These are phyloP conservation scores for Cladosporium sp. DNA, from an alignment of 2,329 filamentous ascomycete species.

Conservation along the genomic window DNA sequence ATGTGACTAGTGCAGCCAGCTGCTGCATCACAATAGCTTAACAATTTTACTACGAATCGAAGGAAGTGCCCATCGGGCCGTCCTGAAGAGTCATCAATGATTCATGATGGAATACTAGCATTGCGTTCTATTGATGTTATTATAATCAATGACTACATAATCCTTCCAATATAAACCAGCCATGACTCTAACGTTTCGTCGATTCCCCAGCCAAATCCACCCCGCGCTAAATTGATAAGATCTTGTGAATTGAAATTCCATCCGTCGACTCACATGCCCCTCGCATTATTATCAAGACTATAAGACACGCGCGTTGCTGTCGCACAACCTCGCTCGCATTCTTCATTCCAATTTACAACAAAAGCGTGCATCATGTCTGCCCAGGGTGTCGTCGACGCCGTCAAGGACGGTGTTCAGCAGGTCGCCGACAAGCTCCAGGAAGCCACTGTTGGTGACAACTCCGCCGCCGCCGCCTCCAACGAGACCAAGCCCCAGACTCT, in stretches of 20 bases:
- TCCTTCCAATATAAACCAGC: too few species aligned
- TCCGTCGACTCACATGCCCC: slow-evolving; percentile 11
- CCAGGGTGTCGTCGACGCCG: slow-evolving; percentile 32
- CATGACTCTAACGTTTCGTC: too few species aligned
- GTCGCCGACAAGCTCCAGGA: slow-evolving; percentile 31
- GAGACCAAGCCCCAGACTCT: slow-evolving; percentile 52
- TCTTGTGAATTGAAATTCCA: slow-evolving; percentile 5
- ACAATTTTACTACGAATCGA: too few species aligned
- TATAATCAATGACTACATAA: too few species aligned
- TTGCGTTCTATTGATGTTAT: too few species aligned
- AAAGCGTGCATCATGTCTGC: slow-evolving; percentile 26
- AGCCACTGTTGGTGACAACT: slow-evolving; percentile 31
- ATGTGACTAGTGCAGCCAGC: too few species aligned
- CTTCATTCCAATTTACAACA: neutral
- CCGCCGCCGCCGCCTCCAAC: slow-evolving; percentile 11
- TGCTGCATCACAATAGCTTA: too few species aligned
- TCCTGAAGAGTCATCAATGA: neutral
- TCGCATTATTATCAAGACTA: neutral
- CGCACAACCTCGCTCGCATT: neutral
- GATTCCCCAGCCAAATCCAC: neutral
- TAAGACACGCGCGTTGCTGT: slow-evolving; percentile 1
- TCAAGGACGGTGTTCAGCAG: slow-evolving; percentile 33
- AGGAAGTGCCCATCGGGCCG: too few species aligned
- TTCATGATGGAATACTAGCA: neutral
- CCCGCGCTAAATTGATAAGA: neutral